Evolutionary conservation across 768 basidiomycete genomes (phyloP).

Genomic region (Boletellus emodensis): DNA sequence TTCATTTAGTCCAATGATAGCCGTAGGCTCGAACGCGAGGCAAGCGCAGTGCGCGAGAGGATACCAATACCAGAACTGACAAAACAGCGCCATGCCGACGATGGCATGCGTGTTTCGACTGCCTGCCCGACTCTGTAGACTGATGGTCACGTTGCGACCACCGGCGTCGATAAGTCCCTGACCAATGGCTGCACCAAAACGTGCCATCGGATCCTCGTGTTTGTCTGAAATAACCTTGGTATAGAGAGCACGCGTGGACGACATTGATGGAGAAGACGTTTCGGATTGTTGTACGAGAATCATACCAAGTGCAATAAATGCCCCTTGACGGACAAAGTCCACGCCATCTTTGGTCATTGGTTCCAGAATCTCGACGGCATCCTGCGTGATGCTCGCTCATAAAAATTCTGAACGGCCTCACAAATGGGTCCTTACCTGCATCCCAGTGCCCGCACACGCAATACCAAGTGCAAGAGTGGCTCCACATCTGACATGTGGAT

Average conservation of each 20-base stretch:
- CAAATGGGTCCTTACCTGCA: constrained; percentile 56
- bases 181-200: constrained; percentile 93
- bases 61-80: constrained; percentile 99
- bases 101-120: constrained; percentile 91
- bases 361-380: constrained; percentile 93
- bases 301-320: constrained; percentile 94
- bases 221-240: constrained; percentile 90
- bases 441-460: constrained; percentile 94
- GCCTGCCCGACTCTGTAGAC: constrained; percentile 87
- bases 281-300: constrained; percentile 96
- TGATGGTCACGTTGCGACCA: constrained; percentile 93
- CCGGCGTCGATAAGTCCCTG: constrained; percentile 98
- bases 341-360: constrained; percentile 98
- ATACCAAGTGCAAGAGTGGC: constrained; percentile 96
- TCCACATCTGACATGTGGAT: constrained; percentile 96
- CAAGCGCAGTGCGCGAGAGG: constrained; percentile 92
- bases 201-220: constrained; percentile 98
- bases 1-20: constrained; percentile 85
- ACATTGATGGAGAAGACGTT: constrained; percentile 77
- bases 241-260: constrained; percentile 79
- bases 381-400: constrained; percentile 41
- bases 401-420: neutral
- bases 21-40: constrained; percentile 92
- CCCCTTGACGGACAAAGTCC: constrained; percentile 98
- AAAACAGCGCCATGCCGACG: constrained; percentile 97